phyloP scores from a whole-genome alignment of 805 yeast species.

The Myxozyma melibiosi region DNA sequence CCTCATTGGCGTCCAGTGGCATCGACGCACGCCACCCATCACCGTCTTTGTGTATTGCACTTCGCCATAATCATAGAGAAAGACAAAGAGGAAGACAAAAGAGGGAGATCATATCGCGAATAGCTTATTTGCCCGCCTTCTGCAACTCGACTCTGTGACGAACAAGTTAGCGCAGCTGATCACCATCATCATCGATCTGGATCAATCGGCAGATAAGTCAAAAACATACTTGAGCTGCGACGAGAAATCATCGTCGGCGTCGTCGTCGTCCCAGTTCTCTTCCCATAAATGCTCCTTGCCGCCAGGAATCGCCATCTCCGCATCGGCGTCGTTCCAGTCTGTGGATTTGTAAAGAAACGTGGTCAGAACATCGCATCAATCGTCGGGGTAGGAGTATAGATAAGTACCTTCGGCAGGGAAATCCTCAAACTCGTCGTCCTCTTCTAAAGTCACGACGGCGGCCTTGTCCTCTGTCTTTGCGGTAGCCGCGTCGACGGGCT shows the following conservation, averaged over 20 bases:
- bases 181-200: background rate
- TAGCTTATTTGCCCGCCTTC: slow-evolving; percentile 2
- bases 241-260: slow-evolving; percentile 86
- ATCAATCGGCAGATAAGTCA: background rate
- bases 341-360: background rate
- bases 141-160: slow-evolving; percentile 3
- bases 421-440: slow-evolving; percentile 96
- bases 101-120: background rate
- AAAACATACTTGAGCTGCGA: slow-evolving; percentile 57
- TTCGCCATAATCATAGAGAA: too few relatives aligned
- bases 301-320: slow-evolving; percentile 48
- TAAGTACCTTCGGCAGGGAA: slow-evolving; percentile 75
- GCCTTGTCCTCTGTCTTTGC: slow-evolving; percentile 20
- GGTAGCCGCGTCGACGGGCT: background rate
- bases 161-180: background rate
- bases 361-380: too few relatives aligned
- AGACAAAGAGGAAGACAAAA: background rate
- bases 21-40: too few relatives aligned
- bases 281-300: slow-evolving; percentile 78
- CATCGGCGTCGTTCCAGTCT: slow-evolving; percentile 69
- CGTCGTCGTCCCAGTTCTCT: slow-evolving; percentile 94
- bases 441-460: slow-evolving; percentile 74
- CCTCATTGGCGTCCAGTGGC: too few relatives aligned
- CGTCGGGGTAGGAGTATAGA: too few relatives aligned
- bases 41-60: too few relatives aligned